Conservation (phyloP, 2,329 filamentous ascomycete species). For the Hymenoscyphus repandus region DNA sequence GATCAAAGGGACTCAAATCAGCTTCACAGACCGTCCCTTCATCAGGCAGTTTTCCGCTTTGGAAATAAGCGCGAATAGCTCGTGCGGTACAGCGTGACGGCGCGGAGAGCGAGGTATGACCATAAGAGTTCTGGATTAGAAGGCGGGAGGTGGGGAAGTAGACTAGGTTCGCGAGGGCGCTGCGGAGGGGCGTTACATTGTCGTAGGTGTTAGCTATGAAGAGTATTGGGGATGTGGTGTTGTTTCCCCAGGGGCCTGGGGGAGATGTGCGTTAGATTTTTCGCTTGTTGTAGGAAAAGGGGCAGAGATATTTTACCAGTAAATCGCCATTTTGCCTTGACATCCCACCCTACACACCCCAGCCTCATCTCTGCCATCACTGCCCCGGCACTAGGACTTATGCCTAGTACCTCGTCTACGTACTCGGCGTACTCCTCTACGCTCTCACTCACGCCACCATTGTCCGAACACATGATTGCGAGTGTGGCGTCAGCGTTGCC, state of each 20-base stretch:
- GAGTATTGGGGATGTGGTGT: slow-evolving; percentile 33
- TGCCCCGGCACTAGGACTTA: slow-evolving; percentile 40
- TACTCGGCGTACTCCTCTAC: slow-evolving; percentile 25
- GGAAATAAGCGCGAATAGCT: slow-evolving; percentile 35
- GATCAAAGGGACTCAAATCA: slow-evolving; percentile 39
- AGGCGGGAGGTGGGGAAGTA: slow-evolving; percentile 42
- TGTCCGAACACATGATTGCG: slow-evolving; percentile 29
- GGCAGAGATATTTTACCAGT: slow-evolving; percentile 11
- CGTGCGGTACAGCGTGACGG: slow-evolving; percentile 33
- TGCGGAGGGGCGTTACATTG: slow-evolving; percentile 32
- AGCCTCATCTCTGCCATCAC: slow-evolving; percentile 37
- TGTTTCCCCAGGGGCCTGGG: slow-evolving; percentile 31
- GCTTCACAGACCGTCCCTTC: slow-evolving; percentile 41
- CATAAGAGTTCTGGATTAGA: slow-evolving; percentile 45
- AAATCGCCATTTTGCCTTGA: slow-evolving; percentile 29
- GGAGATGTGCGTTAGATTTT: neutral
- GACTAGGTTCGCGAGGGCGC: slow-evolving; percentile 29
- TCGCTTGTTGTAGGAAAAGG: neutral
- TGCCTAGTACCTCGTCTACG: slow-evolving; percentile 18
- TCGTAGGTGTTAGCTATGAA: slow-evolving; percentile 34
- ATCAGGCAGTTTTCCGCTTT: slow-evolving; percentile 38
- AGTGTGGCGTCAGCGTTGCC: slow-evolving; percentile 20
- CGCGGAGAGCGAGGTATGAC: slow-evolving; percentile 42
- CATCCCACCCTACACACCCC: slow-evolving; percentile 31
- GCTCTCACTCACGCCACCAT: slow-evolving; percentile 14